Base-by-base conservation (phyloP, 148 eudicot species). In the Heliosperma pusillum region DNA sequence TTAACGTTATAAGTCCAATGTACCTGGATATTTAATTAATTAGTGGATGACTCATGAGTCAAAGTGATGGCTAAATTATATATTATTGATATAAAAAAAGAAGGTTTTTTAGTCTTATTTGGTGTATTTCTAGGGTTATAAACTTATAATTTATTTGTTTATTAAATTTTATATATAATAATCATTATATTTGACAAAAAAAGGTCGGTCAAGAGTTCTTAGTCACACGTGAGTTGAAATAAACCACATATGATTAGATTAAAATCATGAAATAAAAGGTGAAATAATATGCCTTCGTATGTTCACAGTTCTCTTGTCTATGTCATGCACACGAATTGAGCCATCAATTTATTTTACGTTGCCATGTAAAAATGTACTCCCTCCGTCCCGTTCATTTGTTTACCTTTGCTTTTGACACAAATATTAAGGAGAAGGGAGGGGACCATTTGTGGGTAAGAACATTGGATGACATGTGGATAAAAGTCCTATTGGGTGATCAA, bases 11-110 rank as follows among this genome's bases (percentile, higher is more conserved):
- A 44, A 29, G 79, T 89, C 84, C 90, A 82, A 44, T 85, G 90
- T 72, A 89, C 84, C 85, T 87, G 87, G 89, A 84, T 85, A 76
- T 69, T 45, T 47, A 4, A 5, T 57, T 57, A 8, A 22, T 69
- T 22, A 71, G 74, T 56, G 79, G 40, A 21, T 58, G 67, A 69
- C 60, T 69, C 69, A 26, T 16, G 47, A 44, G 88, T 88, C 93
- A 89, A 85, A 26, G 80, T 74, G 93, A 71, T 89, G 90, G 93
- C 93, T 87, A 73, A 10, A 47, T 3, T 40, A 40, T 47, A 47
- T 47, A 10, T 10, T 12, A 47, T 47, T 47, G 11, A 81, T 15
- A 83, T 83, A 33, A 33, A 20, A 56, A 56, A 70, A 40, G 7
- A 58, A 58, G 27, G 1, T 20, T 58, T 58, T 58, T 16, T 44